These are phyloP conservation scores for Chrysosphaeria jannelii DNA, from an alignment of 2,329 filamentous ascomycete species.

Conservation along the genomic window DNA sequence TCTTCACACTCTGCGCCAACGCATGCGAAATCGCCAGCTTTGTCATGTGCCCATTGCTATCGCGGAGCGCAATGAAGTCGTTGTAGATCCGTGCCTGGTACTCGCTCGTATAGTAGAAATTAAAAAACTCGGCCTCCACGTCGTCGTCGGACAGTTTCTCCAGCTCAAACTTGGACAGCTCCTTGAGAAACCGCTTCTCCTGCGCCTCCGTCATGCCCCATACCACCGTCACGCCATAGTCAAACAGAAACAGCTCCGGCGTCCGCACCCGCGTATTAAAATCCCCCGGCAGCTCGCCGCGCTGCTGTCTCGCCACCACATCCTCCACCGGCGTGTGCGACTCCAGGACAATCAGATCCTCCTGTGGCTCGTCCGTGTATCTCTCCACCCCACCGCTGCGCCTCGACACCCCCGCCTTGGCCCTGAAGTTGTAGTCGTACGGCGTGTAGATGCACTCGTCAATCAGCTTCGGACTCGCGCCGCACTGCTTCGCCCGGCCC, in stretches of 20 bases:
- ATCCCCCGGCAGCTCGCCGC: slow-evolving; percentile 16
- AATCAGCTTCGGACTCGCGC: slow-evolving; percentile 67
- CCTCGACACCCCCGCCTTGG: background rate
- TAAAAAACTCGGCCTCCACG: slow-evolving; percentile 89
- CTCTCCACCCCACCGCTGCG: slow-evolving; percentile 1
- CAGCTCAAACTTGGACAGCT: slow-evolving; percentile 77
- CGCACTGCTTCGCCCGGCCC: slow-evolving; percentile 44
- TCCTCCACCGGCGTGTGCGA: slow-evolving; percentile 1
- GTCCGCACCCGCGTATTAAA: slow-evolving; percentile 75
- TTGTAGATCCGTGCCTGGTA: slow-evolving; percentile 99
- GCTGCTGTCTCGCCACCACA: slow-evolving; percentile 3
- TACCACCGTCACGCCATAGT: slow-evolving; percentile 91
- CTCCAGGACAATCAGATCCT: slow-evolving; percentile 1
- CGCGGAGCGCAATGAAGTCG: slow-evolving; percentile 83
- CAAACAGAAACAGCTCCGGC: slow-evolving; percentile 83
- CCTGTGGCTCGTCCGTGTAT: slow-evolving; percentile 1
- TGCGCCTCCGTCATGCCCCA: slow-evolving; percentile 91
- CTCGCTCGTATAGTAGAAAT: slow-evolving; percentile 95
- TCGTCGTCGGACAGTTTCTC: slow-evolving; percentile 74
- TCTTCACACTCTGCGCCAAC: slow-evolving; percentile 88
- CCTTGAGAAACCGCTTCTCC: slow-evolving; percentile 72
- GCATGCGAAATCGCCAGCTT: slow-evolving; percentile 93
- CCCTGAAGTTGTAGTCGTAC: slow-evolving; percentile 34
- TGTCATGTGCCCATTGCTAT: slow-evolving; percentile 93
- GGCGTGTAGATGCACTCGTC: slow-evolving; percentile 96